Conservation (phyloP, 2,329 filamentous ascomycete genomes). For the Podosphaera leucotricha region DNA sequence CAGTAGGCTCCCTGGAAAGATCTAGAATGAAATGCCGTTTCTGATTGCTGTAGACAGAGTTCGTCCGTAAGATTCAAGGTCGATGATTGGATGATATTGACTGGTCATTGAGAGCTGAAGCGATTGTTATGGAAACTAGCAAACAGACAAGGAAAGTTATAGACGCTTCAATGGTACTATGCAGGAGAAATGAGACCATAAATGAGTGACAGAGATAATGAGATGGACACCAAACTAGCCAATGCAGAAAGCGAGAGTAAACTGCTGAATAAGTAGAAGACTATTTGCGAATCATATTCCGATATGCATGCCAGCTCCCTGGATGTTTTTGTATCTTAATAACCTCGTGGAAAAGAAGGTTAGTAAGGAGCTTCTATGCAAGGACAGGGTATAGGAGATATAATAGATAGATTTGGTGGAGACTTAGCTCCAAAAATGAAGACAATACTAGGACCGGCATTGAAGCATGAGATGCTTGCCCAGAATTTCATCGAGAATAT, state of each 20-base stretch:
- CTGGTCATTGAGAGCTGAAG: neutral
- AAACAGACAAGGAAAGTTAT: neutral
- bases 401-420: neutral
- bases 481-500: neutral
- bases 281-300: neutral
- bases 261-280: neutral
- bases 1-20: neutral
- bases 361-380: neutral
- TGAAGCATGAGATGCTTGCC: neutral
- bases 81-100: neutral
- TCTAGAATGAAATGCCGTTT: neutral
- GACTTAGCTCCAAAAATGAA: neutral
- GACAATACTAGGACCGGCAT: neutral
- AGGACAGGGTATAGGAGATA: neutral
- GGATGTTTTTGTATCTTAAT: neutral
- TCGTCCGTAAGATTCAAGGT: neutral
- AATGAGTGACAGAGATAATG: neutral
- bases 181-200: neutral
- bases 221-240: neutral
- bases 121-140: neutral
- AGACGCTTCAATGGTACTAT: neutral
- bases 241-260: neutral
- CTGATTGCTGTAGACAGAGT: neutral
- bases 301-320: neutral
- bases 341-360: neutral